Conservation (phyloP, 2,329 filamentous ascomycete genomes). For the Colletotrichum brevisporum region DNA sequence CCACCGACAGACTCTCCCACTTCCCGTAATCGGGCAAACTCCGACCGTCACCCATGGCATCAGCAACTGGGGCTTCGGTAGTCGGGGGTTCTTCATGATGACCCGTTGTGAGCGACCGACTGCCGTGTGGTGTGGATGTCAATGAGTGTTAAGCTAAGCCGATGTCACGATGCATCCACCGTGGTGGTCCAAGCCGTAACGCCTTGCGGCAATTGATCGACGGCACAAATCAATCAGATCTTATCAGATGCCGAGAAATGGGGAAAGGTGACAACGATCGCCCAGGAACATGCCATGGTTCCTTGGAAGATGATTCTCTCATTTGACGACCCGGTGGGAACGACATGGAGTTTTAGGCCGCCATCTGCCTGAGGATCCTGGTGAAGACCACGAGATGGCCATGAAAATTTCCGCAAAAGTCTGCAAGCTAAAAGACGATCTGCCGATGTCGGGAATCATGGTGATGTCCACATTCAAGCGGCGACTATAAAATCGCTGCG, state of each 20-base stretch:
- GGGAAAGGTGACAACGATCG: slow-evolving; percentile 6
- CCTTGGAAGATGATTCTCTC: slow-evolving; percentile 17
- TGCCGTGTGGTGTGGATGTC: slow-evolving; percentile 20
- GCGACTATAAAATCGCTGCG: slow-evolving; percentile 1
- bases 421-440: background rate
- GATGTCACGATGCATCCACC: slow-evolving; percentile 10
- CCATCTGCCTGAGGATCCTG: background rate
- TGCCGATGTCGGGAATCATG: slow-evolving; percentile 15
- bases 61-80: background rate
- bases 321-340: background rate
- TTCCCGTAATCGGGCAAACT: slow-evolving; percentile 5
- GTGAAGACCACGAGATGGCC: background rate
- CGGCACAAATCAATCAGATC: slow-evolving; percentile 32
- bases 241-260: slow-evolving; percentile 30
- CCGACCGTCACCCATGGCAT: background rate
- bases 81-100: background rate
- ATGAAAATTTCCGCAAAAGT: background rate
- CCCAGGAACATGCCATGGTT: background rate
- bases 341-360: background rate
- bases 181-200: slow-evolving; percentile 5
- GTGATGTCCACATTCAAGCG: background rate
- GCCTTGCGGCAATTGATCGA: slow-evolving; percentile 14
- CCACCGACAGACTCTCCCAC: slow-evolving; percentile 1
- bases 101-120: background rate
- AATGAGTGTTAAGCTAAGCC: slow-evolving; percentile 1